These are phyloP conservation scores for Starmerella bacillaris DNA, from an alignment of 805 yeast species.

Conservation along the genomic window DNA sequence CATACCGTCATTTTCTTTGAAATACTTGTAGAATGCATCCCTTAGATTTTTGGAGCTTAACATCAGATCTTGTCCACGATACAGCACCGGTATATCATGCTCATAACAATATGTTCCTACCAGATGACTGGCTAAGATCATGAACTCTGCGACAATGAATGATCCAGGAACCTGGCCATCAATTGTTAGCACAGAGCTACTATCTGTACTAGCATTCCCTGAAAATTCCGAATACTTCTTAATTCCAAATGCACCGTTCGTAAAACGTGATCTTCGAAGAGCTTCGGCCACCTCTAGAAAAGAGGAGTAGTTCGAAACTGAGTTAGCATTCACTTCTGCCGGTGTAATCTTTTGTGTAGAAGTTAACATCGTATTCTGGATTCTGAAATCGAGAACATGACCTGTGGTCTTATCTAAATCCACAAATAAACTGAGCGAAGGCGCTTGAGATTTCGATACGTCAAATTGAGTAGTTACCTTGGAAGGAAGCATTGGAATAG, in stretches of 20 bases:
- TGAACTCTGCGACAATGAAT: conserved; percentile 58
- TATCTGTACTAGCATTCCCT: conserved; percentile 18
- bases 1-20: conserved; percentile 1
- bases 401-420: conserved; percentile 4
- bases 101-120: conserved; percentile 17
- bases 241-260: conserved; percentile 28
- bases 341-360: background rate
- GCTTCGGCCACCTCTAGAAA: conserved; percentile 20
- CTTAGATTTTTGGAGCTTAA: conserved; percentile 7
- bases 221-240: conserved; percentile 10
- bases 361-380: conserved; percentile 3
- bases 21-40: conserved; percentile 1
- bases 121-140: conserved; percentile 58
- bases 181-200: conserved; percentile 12
- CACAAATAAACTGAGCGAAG: conserved; percentile 8
- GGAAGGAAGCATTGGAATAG: conserved; percentile 7
- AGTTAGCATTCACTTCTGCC: background rate
- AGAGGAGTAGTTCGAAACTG: conserved; percentile 16
- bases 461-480: conserved; percentile 1
- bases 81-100: conserved; percentile 18
- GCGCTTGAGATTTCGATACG: conserved; percentile 1
- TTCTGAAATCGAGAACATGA: conserved; percentile 1
- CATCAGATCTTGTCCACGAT: conserved; percentile 17
- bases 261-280: conserved; percentile 22
- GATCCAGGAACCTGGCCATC: conserved; percentile 28